A percentile compares a stretch with the other conserved stretches of the same genome.
Conservation (phyloP, 2,329 filamentous ascomycete species). For the Aschersonia sp. region DNA sequence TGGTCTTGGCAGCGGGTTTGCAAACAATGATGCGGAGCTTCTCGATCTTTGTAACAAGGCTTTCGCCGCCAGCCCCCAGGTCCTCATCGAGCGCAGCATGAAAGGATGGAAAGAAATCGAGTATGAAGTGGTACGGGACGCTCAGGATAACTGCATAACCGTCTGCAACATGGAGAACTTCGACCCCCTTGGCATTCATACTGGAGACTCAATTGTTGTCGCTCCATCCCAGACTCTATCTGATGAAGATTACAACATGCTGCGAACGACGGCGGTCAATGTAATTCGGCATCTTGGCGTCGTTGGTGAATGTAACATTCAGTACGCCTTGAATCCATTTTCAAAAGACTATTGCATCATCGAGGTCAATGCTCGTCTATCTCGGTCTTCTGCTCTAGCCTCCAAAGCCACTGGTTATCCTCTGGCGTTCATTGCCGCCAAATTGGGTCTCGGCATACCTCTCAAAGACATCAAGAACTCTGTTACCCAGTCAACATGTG, state of each 20-base stretch:
- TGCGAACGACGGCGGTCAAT: slow-evolving; percentile 90
- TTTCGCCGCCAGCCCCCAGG: slow-evolving; percentile 87
- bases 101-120: slow-evolving; percentile 99
- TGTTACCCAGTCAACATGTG: slow-evolving; percentile 88
- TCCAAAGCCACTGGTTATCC: slow-evolving; percentile 97
- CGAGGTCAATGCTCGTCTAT: slow-evolving; percentile 94
- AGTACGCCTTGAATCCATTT: slow-evolving; percentile 92
- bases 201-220: slow-evolving; percentile 95
- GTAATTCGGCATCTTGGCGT: slow-evolving; percentile 95
- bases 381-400: slow-evolving; percentile 84
- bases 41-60: slow-evolving; percentile 86
- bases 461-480: slow-evolving; percentile 94
- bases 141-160: slow-evolving; percentile 94
- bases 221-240: slow-evolving; percentile 93
- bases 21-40: slow-evolving; percentile 72
- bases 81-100: slow-evolving; percentile 96
- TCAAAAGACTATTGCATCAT: slow-evolving; percentile 98
- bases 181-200: slow-evolving; percentile 94
- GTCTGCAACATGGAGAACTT: slow-evolving; percentile 99
- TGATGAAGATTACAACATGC: slow-evolving; percentile 98
- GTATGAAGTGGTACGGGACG: slow-evolving; percentile 94
- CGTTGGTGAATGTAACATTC: slow-evolving; percentile 97
- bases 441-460: slow-evolving; percentile 87
- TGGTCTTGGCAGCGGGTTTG: slow-evolving; percentile 90
- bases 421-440: slow-evolving; percentile 89